Conservation (phyloP, 305 asterid species). For the Striga hermonthica region DNA sequence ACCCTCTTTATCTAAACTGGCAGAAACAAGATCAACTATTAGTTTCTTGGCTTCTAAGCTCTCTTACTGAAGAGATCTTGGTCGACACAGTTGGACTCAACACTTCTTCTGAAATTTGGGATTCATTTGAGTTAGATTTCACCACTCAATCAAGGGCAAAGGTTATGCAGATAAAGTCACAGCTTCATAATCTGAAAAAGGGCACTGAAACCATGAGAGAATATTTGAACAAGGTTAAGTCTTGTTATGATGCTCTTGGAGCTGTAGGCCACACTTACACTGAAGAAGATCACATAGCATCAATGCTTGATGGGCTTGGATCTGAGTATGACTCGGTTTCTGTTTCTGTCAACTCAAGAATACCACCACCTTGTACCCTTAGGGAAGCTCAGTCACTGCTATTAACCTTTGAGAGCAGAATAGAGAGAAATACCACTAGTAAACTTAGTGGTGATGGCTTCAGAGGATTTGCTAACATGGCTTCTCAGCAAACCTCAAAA, state of each 20-base stretch:
- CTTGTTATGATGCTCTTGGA: not conserved
- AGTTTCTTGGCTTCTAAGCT: not conserved
- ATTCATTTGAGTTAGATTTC: not conserved
- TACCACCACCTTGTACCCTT: not conserved
- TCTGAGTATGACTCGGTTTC: not conserved
- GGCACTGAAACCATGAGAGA: too few species aligned
- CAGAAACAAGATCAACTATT: not conserved
- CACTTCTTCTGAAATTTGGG: not conserved
- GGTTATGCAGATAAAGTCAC: not conserved
- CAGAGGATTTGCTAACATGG: not conserved
- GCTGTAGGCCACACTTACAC: not conserved
- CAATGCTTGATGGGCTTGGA: not conserved
- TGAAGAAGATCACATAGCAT: not conserved
- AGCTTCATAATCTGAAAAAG: not conserved
- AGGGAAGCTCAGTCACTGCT: not conserved
- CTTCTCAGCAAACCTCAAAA: not conserved
- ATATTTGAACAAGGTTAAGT: too few species aligned
- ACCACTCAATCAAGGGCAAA: not conserved
- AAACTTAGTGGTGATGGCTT: too few species aligned
- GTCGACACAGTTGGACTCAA: not conserved
- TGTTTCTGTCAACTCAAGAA: not conserved
- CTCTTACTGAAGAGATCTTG: not conserved
- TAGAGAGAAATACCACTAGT: too few species aligned
- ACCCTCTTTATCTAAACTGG: not conserved
- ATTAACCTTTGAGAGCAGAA: too few species aligned